These are phyloP conservation scores for Prunus yedoensis DNA, from an alignment of 331 rosid genomes.

Conservation along the genomic window DNA sequence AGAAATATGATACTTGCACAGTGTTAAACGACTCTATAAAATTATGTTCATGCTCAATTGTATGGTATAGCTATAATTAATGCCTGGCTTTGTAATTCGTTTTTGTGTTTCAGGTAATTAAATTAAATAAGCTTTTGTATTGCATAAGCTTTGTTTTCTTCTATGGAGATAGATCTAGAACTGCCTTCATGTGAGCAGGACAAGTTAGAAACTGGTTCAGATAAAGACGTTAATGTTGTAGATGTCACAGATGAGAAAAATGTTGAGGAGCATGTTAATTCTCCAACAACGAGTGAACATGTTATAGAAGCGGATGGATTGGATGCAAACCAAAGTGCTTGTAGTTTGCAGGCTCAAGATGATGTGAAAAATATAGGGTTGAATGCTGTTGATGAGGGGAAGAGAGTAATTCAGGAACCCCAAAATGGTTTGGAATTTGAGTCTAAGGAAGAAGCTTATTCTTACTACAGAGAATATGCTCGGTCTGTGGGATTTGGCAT, in stretches of 20 bases:
- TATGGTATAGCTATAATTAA: background rate
- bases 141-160: conserved; percentile 4
- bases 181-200: conserved; percentile 49
- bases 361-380: conserved; percentile 15
- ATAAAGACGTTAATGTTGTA: conserved; percentile 20
- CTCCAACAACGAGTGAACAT: conserved; percentile 22
- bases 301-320: conserved; percentile 26
- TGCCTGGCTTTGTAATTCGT: background rate
- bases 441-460: conserved; percentile 72
- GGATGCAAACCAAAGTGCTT: conserved; percentile 23
- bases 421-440: conserved; percentile 60
- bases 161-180: conserved; percentile 69
- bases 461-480: conserved; percentile 71
- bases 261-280: conserved; percentile 25
- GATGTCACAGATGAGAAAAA: conserved; percentile 19
- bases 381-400: conserved; percentile 12
- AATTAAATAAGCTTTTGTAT: conserved; percentile 11
- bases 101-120: conserved; percentile 16
- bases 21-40: too few species aligned
- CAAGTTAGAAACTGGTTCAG: conserved; percentile 26
- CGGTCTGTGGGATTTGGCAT: conserved; percentile 60
- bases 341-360: conserved; percentile 27
- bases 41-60: too few species aligned
- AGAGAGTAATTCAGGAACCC: conserved; percentile 37
- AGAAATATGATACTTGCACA: too few species aligned